phyloP scores from a whole-genome alignment of 306 rosid species.

The Prunus dulcis region DNA sequence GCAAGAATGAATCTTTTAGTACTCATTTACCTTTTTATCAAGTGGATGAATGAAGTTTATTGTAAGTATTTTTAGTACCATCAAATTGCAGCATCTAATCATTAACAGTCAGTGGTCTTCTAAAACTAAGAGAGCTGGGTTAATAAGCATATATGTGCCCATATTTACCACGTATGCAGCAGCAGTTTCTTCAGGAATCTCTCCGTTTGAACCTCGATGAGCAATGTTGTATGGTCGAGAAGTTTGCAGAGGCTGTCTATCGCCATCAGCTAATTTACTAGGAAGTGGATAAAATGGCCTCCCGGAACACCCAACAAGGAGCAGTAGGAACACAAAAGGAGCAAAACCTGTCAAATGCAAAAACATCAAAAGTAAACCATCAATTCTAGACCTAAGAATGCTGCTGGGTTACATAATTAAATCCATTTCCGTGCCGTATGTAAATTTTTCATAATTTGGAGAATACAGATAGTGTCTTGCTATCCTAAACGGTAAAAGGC shows the following conservation, averaged over 20 bases:
- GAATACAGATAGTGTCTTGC: neutral
- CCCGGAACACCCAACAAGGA: conserved; percentile 52
- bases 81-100: no score
- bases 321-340: conserved; percentile 36
- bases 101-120: no score
- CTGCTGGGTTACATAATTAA: neutral
- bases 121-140: no score
- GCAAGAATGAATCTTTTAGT: conserved; percentile 32
- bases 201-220: conserved; percentile 95
- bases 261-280: conserved; percentile 28
- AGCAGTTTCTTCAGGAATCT: conserved; percentile 86
- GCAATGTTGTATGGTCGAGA: conserved; percentile 77
- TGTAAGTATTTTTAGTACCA: no score
- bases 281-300: conserved; percentile 75
- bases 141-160: neutral
- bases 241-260: conserved; percentile 58
- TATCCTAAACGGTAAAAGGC: neutral
- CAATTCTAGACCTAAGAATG: neutral
- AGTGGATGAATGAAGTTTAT: neutral
- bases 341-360: conserved; percentile 43
- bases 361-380: neutral
- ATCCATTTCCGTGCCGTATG: neutral
- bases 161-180: conserved; percentile 61
- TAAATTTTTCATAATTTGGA: neutral
- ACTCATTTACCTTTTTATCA: neutral